A percentile compares a stretch with the other conserved stretches of the same genome.
Evolutionary conservation across 805 yeast species (phyloP).

Genomic region (Candida vartiovaarae): DNA sequence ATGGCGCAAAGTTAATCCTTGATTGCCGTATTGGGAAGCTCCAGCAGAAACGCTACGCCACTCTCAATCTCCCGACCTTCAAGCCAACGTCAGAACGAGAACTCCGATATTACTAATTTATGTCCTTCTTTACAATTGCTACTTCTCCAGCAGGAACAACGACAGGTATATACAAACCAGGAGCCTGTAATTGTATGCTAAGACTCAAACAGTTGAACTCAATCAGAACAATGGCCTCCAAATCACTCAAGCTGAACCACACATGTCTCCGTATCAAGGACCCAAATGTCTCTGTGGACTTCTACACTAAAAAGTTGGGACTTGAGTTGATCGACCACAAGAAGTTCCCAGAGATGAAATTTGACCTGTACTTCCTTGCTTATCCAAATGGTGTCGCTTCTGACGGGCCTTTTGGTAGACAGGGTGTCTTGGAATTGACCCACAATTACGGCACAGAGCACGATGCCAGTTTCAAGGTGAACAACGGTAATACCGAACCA

Average conservation of each 20-base stretch:
- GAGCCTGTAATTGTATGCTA: too few species aligned
- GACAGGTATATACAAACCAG: neutral
- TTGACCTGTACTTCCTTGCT: constrained; percentile 65
- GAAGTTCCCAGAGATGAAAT: constrained; percentile 48
- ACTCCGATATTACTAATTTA: too few species aligned
- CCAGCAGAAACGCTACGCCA: too few species aligned
- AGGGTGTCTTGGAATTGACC: constrained; percentile 77
- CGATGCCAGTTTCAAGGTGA: constrained; percentile 47
- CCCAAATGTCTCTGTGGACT: constrained; percentile 63
- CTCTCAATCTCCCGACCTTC: too few species aligned
- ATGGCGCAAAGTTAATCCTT: too few species aligned
- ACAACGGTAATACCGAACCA: constrained; percentile 81
- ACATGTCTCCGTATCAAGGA: constrained; percentile 79
- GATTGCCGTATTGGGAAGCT: too few species aligned
- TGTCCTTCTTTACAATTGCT: neutral
- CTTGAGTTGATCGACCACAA: constrained; percentile 51
- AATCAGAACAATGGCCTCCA: constrained; percentile 8
- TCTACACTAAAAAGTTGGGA: constrained; percentile 71
- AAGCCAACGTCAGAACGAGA: too few species aligned
- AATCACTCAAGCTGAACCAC: constrained; percentile 43
- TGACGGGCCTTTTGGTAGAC: constrained; percentile 15
- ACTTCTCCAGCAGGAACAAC: neutral
- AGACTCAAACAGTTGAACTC: too few species aligned
- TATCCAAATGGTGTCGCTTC: constrained; percentile 10
- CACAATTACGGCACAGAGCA: constrained; percentile 71